Conservation (phyloP, 371 early-diverging fungal species). For the Encephalitozoon romaleae region DNA sequence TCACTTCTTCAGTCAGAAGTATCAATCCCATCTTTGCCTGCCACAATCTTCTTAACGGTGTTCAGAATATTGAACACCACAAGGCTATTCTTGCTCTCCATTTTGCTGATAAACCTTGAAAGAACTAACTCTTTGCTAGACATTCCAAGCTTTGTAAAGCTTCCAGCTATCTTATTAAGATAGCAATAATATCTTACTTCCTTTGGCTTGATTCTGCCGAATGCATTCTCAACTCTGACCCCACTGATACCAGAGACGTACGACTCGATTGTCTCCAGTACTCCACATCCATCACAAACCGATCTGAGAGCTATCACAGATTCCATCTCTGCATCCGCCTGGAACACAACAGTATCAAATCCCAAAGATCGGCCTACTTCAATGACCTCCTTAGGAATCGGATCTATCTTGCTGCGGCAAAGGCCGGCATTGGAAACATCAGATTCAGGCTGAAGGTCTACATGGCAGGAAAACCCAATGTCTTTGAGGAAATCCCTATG, state of each 20-base stretch:
- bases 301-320: background rate
- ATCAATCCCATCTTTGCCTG: background rate
- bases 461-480: background rate
- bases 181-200: conserved; percentile 24
- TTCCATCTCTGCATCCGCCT: background rate
- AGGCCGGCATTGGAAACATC: background rate
- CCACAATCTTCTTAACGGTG: conserved; percentile 32
- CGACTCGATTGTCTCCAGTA: background rate
- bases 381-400: background rate
- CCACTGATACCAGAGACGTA: background rate
- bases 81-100: conserved; percentile 27
- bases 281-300: conserved; percentile 11
- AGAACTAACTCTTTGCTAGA: background rate
- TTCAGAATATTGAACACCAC: conserved; percentile 34
- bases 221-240: background rate
- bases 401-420: background rate
- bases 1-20: background rate
- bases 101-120: conserved; percentile 11
- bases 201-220: conserved; percentile 7
- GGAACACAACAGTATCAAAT: conserved; percentile 13
- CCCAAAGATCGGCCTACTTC: background rate
- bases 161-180: background rate
- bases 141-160: background rate
- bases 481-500: background rate
- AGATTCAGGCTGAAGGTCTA: background rate